Conservation (phyloP, 2,329 filamentous ascomycete species). For the Fusarium praegraminearum region DNA sequence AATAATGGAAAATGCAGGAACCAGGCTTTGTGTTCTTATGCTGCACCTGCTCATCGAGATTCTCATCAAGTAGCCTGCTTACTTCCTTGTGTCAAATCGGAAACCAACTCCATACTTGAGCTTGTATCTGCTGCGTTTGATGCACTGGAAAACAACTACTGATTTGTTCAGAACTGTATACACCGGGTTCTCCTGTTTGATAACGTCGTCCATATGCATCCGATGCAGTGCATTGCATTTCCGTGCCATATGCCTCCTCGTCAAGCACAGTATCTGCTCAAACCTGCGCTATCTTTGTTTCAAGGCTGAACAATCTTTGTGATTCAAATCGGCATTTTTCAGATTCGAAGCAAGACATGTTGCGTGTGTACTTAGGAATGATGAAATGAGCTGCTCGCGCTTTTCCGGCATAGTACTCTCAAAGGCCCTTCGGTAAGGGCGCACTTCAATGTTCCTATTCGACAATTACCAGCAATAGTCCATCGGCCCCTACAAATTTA, state of each 20-base stretch:
- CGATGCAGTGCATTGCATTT: not conserved
- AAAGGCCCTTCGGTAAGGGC: not conserved
- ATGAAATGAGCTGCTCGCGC: not conserved
- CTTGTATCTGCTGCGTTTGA: not conserved
- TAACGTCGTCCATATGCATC: not conserved
- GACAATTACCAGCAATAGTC: not conserved
- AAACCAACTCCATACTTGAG: not conserved
- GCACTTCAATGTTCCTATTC: not conserved
- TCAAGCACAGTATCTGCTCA: not conserved
- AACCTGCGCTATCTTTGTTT: not conserved
- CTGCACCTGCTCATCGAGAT: conserved; percentile 26
- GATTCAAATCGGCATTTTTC: not conserved
- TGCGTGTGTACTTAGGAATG: not conserved
- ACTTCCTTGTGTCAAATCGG: not conserved
- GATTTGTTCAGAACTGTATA: not conserved
- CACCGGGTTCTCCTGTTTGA: not conserved
- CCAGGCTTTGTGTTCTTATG: not conserved
- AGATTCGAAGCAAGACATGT: not conserved
- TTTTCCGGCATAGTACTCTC: not conserved
- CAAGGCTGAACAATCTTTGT: conserved; percentile 1
- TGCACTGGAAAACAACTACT: not conserved
- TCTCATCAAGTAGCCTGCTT: not conserved
- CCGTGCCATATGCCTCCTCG: not conserved
- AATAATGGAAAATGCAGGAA: not conserved
- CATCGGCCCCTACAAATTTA: not conserved